Evolutionary conservation across 352 stramenopile species (phyloP), one percentile per base, ranked within the genome.

Genomic region (Pythium volutum): DNA sequence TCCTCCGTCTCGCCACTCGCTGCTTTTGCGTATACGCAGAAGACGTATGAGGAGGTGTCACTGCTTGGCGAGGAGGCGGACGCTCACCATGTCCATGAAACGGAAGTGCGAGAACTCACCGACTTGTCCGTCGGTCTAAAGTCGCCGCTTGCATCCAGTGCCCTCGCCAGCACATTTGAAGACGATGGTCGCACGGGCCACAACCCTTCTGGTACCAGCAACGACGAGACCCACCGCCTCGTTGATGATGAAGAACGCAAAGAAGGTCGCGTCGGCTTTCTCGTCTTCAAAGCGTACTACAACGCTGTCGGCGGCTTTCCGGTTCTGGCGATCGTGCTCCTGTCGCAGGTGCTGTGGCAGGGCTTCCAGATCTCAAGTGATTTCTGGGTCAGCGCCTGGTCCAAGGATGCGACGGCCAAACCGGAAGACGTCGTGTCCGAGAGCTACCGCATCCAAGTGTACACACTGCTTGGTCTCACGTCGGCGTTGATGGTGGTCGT

Each of bases 301-400:
- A 11, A 36, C 31, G 31, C 31, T 11, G 31, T 36, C 54, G n/a
- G 49, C 16, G 8, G 72, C 57, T 6, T 74, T 77, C 5, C 61
- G 77, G n/a, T 36, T 11, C 31, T 36, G 8, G 31, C 31, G 31
- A 11, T 36, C 14, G 14, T 36, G 10, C 8, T 36, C 14, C 14
- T 36, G 14, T 36, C 31, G 10, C 31, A 36, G 31, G 31, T 11
- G 14, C 14, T 36, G 31, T 36, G 31, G 31, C 31, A 36, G 14
- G 31, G 31, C 14, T 11, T 36, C 31, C 31, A 36, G 31, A 36
- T 36, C 31, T 36, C 31, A 36, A 36, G 31, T 36, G 31, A 36
- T 11, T 36, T 36, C 6, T 36, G 31, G 31, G 10, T 36, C 8
- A 36, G 31, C 14, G 31, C 31, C 8, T 36, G 31, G 31, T 36